A percentile compares a stretch with the other conserved stretches of the same genome.
phyloP scores from a whole-genome alignment of 108 stramenopile species.

The Skeletonema potamos region DNA sequence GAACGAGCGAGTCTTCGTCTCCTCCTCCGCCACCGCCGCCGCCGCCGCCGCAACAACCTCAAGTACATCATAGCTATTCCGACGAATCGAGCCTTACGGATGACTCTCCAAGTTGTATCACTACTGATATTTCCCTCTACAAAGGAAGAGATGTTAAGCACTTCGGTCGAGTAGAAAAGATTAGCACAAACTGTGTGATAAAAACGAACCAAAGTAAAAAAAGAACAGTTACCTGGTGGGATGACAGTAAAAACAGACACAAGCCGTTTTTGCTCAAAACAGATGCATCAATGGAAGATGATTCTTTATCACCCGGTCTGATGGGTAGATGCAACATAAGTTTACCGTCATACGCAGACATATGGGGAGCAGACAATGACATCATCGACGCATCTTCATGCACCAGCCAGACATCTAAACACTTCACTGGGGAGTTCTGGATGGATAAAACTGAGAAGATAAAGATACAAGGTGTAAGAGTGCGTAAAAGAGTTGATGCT shows the following conservation, averaged over 20 bases:
- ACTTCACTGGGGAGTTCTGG: neutral
- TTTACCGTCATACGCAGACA: neutral
- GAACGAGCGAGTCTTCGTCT: neutral
- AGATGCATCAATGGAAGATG: conserved; percentile 2
- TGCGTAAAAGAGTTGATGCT: neutral
- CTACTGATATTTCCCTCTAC: neutral
- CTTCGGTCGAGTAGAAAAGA: conserved; percentile 14
- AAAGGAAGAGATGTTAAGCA: neutral
- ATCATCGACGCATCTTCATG: neutral
- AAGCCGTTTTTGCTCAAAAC: conserved; percentile 25
- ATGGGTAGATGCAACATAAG: neutral
- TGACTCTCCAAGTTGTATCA: neutral
- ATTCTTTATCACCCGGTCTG: neutral
- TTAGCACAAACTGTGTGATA: conserved; percentile 15
- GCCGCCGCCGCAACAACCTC: neutral
- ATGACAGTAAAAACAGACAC: conserved; percentile 22
- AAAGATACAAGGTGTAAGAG: neutral
- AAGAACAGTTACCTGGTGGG: conserved; percentile 46
- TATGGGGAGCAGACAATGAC: too few relatives aligned
- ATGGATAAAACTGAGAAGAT: neutral
- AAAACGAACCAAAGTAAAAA: neutral
- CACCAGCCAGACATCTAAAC: neutral
- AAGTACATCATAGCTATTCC: neutral
- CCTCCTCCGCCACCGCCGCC: neutral
- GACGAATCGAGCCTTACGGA: neutral